These are phyloP conservation scores for Cerioporus squamosus DNA, from an alignment of 1,284 basidiomycete species.

Conservation along the genomic window DNA sequence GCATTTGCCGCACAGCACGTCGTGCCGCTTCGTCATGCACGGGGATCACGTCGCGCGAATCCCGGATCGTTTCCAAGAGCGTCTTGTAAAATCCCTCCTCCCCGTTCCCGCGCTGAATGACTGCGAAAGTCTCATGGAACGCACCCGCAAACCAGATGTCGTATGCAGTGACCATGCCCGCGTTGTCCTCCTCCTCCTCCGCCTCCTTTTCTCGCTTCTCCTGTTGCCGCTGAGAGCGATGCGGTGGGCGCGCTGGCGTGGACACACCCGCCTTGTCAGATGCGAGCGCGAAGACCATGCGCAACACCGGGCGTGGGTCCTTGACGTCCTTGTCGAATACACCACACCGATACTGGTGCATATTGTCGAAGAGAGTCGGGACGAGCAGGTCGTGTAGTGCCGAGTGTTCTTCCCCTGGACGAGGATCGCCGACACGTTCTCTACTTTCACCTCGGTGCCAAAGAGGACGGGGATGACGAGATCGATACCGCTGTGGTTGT, in stretches of 20 bases:
- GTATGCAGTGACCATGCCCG: too few relatives aligned
- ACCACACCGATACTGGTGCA: constrained; percentile 6
- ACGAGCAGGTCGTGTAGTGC: background rate
- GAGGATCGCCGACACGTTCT: constrained; percentile 29
- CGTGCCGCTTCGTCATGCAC: too few relatives aligned
- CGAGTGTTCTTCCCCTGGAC: constrained; percentile 34
- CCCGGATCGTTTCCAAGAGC: too few relatives aligned
- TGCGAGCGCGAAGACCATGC: constrained; percentile 11
- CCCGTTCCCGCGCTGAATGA: too few relatives aligned
- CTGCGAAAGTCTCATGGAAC: background rate
- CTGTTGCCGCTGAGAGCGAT: too few relatives aligned
- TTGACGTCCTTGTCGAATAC: constrained; percentile 3
- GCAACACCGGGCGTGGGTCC: constrained; percentile 1
- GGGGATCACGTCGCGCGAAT: too few relatives aligned
- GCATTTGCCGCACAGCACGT: too few relatives aligned
- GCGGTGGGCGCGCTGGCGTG: too few relatives aligned
- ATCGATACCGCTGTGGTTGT: constrained; percentile 28
- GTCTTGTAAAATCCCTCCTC: too few relatives aligned
- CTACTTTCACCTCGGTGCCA: background rate
- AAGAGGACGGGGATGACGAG: constrained; percentile 18
- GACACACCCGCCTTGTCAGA: background rate
- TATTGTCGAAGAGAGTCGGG: constrained; percentile 1
- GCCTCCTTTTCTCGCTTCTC: too few relatives aligned
- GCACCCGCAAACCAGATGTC: too few relatives aligned
- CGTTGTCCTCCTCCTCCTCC: too few relatives aligned